Percentiles rank a stretch among this genome's conserved stretches.
Conservation (phyloP, 345 rosid genomes). For the Chamaenerion angustifolium region DNA sequence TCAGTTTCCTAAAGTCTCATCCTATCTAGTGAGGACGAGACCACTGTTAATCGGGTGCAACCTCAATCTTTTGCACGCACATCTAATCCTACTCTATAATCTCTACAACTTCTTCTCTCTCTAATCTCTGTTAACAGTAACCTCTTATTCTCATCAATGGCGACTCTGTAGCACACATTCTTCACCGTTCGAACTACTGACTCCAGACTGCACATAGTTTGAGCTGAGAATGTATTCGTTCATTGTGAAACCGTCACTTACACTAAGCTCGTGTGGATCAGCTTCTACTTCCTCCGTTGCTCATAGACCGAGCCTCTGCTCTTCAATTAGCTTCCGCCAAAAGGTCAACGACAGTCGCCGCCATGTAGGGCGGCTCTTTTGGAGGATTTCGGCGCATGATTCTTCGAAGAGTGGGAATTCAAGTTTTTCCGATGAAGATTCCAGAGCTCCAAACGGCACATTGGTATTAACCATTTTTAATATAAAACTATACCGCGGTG, state of each 20-base stretch:
- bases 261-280: conserved; percentile 7
- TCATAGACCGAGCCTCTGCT: neutral
- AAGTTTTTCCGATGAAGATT: conserved; percentile 31
- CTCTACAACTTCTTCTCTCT: too few relatives aligned
- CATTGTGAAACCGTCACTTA: conserved; percentile 22
- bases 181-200: too few relatives aligned
- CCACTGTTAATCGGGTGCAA: too few relatives aligned
- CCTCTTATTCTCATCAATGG: too few relatives aligned
- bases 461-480: conserved; percentile 25
- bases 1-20: too few relatives aligned
- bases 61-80: neutral
- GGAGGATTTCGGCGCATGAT: conserved; percentile 1
- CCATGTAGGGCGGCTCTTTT: neutral
- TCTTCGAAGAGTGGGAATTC: conserved; percentile 18
- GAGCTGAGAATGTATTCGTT: conserved; percentile 39
- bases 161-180: too few relatives aligned
- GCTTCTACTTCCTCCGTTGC: conserved; percentile 10
- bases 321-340: neutral
- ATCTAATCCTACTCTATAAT: too few relatives aligned
- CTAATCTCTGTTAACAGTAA: too few relatives aligned
- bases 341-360: neutral
- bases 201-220: neutral
- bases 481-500: too few relatives aligned
- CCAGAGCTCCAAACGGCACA: conserved; percentile 53
- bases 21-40: too few relatives aligned